phyloP scores from a whole-genome alignment of 805 yeast species.

The Barnettozyma wickerhamii region DNA sequence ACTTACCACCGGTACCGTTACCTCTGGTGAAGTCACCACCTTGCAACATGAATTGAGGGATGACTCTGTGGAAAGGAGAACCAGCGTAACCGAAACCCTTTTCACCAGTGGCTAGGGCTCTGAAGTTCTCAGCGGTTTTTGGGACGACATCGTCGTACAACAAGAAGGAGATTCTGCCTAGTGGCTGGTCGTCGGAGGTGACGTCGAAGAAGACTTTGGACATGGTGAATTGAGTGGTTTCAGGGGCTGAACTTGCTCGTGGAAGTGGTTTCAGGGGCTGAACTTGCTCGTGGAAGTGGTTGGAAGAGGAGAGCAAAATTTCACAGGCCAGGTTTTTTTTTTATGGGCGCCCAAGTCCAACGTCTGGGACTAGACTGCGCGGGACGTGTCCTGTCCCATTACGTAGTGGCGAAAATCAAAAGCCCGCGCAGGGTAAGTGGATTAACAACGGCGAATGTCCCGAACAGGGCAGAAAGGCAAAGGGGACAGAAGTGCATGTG shows the following conservation, averaged over 20 bases:
- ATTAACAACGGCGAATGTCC: not conserved
- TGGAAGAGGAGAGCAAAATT: not conserved
- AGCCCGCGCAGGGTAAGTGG: not conserved
- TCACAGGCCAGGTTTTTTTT: not conserved
- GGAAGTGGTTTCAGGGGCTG: not conserved
- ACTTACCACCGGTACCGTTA: slow-evolving; percentile 70
- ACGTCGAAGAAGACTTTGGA: slow-evolving; percentile 78
- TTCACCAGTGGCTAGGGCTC: slow-evolving; percentile 15
- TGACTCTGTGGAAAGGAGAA: slow-evolving; percentile 16
- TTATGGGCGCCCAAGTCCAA: too few relatives aligned
- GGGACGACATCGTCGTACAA: slow-evolving; percentile 65
- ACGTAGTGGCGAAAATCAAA: not conserved
- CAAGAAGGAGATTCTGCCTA: slow-evolving; percentile 84
- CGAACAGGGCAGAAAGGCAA: not conserved
- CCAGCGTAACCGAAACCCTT: slow-evolving; percentile 14
- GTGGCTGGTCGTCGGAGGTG: slow-evolving; percentile 65
- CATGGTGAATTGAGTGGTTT: slow-evolving; percentile 32
- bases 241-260: too few relatives aligned
- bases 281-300: too few relatives aligned
- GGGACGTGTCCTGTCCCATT: too few relatives aligned
- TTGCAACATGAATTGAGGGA: slow-evolving; percentile 61
- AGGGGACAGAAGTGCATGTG: not conserved
- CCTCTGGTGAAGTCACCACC: slow-evolving; percentile 77
- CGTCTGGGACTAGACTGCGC: too few relatives aligned
- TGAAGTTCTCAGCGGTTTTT: slow-evolving; percentile 15